These are phyloP conservation scores for Curvularia verruculosa DNA, from an alignment of 2,329 filamentous ascomycete genomes.

Conservation along the genomic window DNA sequence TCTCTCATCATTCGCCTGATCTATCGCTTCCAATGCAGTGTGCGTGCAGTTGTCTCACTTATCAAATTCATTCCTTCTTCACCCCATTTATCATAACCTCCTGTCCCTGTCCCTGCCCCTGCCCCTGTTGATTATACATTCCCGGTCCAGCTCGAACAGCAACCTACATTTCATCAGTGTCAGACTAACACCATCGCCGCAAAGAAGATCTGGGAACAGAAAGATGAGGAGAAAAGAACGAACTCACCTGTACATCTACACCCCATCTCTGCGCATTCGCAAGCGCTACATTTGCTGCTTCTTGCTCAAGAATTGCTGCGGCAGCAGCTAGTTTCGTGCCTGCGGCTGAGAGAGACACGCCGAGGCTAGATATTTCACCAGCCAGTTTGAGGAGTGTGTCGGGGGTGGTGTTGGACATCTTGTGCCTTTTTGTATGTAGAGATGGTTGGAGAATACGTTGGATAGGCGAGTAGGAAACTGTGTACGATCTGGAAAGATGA, in stretches of 20 bases:
- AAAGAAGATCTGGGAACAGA: no score
- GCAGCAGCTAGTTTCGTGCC: conserved; percentile 24
- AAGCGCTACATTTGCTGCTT: conserved; percentile 33
- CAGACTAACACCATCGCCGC: no score
- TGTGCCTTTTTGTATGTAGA: background rate
- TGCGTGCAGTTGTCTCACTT: background rate
- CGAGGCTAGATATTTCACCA: conserved; percentile 24
- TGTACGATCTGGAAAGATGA: background rate
- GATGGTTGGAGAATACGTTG: background rate
- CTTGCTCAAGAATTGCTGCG: conserved; percentile 27
- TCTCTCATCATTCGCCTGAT: background rate
- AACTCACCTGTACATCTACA: conserved; percentile 27
- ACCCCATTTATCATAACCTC: conserved; percentile 16
- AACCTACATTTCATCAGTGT: conserved; percentile 15
- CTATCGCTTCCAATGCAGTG: background rate
- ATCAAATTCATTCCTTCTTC: conserved; percentile 9
- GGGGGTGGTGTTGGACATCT: conserved; percentile 26
- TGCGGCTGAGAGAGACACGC: conserved; percentile 19
- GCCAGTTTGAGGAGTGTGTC: conserved; percentile 32
- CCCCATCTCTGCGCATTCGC: conserved; percentile 31
- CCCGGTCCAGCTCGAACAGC: conserved; percentile 18
- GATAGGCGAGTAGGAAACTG: background rate
- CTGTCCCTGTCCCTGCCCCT: background rate
- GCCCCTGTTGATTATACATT: conserved; percentile 4
- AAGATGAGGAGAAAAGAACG: background rate